Conservation (phyloP, 305 asterid genomes). For the Fraxinus paxiana region DNA sequence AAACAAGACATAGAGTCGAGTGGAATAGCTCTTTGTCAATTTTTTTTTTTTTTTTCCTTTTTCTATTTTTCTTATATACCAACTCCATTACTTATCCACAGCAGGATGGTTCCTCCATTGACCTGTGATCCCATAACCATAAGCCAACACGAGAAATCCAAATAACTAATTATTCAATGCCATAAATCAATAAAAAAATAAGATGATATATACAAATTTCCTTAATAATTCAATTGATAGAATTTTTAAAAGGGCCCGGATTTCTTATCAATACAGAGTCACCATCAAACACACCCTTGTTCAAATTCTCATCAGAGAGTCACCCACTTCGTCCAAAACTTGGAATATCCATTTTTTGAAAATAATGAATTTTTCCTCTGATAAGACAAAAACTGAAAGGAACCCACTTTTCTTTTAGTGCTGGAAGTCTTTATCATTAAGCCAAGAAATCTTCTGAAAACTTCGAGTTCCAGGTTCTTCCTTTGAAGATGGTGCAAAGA, state of each 20-base stretch:
- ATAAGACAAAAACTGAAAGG: conserved; percentile 1
- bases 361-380: neutral
- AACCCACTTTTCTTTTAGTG: conserved; percentile 27
- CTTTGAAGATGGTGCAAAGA: conserved; percentile 70
- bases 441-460: conserved; percentile 19
- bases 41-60: too few species aligned
- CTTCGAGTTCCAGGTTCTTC: conserved; percentile 29
- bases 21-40: neutral
- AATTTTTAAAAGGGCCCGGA: conserved; percentile 20
- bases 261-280: conserved; percentile 39
- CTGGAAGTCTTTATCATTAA: conserved; percentile 17
- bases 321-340: conserved; percentile 25
- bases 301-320: conserved; percentile 29
- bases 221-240: neutral
- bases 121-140: neutral
- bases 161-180: neutral
- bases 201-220: neutral
- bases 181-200: neutral
- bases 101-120: neutral
- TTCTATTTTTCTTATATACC: neutral
- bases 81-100: neutral
- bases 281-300: conserved; percentile 42
- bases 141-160: neutral
- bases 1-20: neutral
- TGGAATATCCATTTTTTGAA: conserved; percentile 37